Evolutionary conservation across 371 early-diverging fungal genomes (phyloP), one percentile per base, ranked within the genome.

Genomic region (Syncephalastrum monosporum): DNA sequence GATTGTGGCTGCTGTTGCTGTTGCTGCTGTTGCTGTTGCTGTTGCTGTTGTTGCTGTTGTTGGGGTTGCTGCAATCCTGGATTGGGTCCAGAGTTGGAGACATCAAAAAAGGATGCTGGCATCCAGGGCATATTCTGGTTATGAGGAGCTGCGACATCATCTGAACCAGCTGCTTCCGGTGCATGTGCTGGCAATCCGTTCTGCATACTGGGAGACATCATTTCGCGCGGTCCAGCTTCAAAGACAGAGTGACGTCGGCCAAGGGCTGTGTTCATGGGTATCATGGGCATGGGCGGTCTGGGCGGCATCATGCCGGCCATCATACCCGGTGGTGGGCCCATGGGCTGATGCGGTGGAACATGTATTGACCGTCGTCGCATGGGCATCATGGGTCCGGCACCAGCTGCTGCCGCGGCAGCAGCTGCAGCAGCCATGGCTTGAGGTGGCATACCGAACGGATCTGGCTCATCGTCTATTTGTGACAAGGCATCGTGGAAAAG

Each of bases 21-120:
- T 25, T 49, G 50, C 29, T 49, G 2, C 21, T 16, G 47, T 47
- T 24, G 29, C 29, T 49, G 21, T 14, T 49, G 50, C 29, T 21
- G 21, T 21, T 0, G 21, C 21, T 21, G 21, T 8, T 33, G 29
- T 25, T 13, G 16, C 50, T 19, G 21, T 25, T 49, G 21, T 12
- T 49, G 25, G 6, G 21, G 14, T 41, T 51, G 41, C 21, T 52
- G 42, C 52, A 23, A 12, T 29, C 16, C 42, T 52, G 29, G 23
- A 10, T 25, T 25, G 12, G 23, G 42, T 21, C 52, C 52, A 10
- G 57, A 16, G 27, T 50, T 56, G 48, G 57, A 49, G 12, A 33
- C 38, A 33, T 10, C 38, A 25, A 56, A 56, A 49, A 49, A 56
- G 43, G 57, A 56, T 14, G 57, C 57, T 15, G 57, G 57, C 57